Evolutionary conservation across 768 basidiomycete genomes (phyloP).

Genomic region (Asterophora lycoperdoides): DNA sequence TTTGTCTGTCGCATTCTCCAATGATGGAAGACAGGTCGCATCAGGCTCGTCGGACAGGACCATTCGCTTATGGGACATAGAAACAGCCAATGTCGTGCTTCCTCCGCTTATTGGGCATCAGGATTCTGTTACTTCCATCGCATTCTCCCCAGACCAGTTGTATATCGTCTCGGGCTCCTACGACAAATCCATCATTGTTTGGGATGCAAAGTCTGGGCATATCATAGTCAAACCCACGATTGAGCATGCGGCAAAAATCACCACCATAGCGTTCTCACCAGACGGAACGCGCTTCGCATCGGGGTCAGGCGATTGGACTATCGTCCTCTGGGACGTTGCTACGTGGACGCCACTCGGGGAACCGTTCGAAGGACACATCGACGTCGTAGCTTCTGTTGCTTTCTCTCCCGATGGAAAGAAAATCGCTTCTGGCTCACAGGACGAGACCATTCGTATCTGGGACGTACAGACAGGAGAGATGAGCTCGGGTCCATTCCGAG

Average conservation of each 20-base stretch:
- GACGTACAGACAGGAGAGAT: constrained; percentile 16
- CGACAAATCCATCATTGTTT: neutral
- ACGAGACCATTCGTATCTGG: constrained; percentile 25
- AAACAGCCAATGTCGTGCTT: constrained; percentile 5
- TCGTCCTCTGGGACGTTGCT: constrained; percentile 9
- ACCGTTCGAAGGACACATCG: constrained; percentile 14
- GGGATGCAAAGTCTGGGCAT: no score
- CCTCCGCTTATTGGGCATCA: constrained; percentile 5
- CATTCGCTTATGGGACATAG: constrained; percentile 8
- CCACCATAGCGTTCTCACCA: constrained; percentile 6
- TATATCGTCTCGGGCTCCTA: constrained; percentile 11
- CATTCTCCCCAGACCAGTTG: constrained; percentile 8
- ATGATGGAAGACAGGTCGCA: constrained; percentile 6
- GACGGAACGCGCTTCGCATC: constrained; percentile 10
- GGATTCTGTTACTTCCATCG: constrained; percentile 9
- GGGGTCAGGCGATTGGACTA: constrained; percentile 7
- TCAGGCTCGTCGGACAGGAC: constrained; percentile 11
- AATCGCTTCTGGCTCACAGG: constrained; percentile 23
- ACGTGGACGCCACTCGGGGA: neutral
- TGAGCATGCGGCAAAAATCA: no score
- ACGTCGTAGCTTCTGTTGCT: constrained; percentile 10
- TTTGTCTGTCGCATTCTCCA: neutral
- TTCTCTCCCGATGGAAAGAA: constrained; percentile 24
- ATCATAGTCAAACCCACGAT: no score
- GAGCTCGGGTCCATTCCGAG: constrained; percentile 2